Percentiles rank a stretch among this genome's conserved stretches.
Conservation (phyloP, 805 yeast species). For the Monosporozyma yasuniensis region DNA sequence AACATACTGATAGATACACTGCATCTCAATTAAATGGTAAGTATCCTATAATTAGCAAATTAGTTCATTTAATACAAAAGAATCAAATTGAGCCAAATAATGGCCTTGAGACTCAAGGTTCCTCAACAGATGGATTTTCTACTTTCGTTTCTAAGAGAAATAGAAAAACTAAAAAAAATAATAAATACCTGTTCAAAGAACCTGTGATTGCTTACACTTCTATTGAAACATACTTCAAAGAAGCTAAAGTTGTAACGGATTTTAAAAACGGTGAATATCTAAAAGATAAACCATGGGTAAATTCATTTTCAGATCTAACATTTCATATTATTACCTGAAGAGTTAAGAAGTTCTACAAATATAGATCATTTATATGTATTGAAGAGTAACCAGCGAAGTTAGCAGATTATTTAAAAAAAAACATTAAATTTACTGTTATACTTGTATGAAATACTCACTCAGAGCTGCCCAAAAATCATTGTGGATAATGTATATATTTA, state of each 20-base stretch:
- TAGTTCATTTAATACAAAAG: constrained; percentile 14
- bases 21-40: constrained; percentile 34
- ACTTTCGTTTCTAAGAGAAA: constrained; percentile 17
- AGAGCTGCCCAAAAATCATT: no score
- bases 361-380: not conserved
- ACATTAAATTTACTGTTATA: no score
- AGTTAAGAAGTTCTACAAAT: not conserved
- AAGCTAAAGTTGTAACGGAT: constrained; percentile 15
- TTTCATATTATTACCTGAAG: constrained; percentile 28
- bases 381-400: no score
- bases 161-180: constrained; percentile 10
- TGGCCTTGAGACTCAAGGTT: constrained; percentile 1
- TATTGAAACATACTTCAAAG: constrained; percentile 14
- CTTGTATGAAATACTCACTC: no score
- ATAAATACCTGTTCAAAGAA: constrained; percentile 10
- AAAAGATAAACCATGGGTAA: constrained; percentile 35
- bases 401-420: no score
- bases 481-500: no score
- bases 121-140: constrained; percentile 14
- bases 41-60: constrained; percentile 38
- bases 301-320: constrained; percentile 46
- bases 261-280: constrained; percentile 19
- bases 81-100: constrained; percentile 8
- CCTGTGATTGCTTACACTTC: constrained; percentile 16
- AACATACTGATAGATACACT: constrained; percentile 47